phyloP scores from a whole-genome alignment of 441 rosid species.

The Lepidium campestre region DNA sequence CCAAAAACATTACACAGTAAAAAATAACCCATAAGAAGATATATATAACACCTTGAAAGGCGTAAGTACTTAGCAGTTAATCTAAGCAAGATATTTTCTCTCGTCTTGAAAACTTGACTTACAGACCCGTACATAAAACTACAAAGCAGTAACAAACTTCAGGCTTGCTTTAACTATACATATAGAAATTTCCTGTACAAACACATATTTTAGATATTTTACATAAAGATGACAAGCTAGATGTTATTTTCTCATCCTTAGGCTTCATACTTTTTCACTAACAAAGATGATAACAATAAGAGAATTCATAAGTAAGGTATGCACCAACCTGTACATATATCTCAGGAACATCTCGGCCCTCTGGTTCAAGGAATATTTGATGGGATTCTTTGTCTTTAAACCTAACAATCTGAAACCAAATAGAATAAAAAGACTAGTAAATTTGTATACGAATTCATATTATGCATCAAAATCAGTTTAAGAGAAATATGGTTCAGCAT shows the following conservation, averaged over 20 bases:
- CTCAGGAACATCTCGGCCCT: slow-evolving; percentile 97
- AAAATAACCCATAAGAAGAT: neutral
- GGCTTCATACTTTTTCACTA: neutral
- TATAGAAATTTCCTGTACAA: neutral
- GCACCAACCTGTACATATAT: slow-evolving; percentile 85
- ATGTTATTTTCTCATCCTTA: neutral
- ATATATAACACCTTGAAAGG: neutral
- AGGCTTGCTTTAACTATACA: neutral
- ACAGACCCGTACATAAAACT: neutral
- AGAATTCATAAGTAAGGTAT: slow-evolving; percentile 10
- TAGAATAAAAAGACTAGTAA: neutral
- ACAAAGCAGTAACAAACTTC: neutral
- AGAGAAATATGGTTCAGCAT: slow-evolving; percentile 4
- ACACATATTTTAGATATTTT: neutral
- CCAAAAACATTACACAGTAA: neutral
- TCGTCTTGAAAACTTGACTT: neutral
- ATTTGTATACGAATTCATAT: neutral
- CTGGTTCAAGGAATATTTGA: slow-evolving; percentile 99
- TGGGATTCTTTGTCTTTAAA: slow-evolving; percentile 96
- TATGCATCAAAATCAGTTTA: neutral
- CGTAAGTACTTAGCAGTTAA: neutral
- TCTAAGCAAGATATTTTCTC: slow-evolving; percentile 2
- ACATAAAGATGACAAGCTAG: neutral
- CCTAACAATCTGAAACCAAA: slow-evolving; percentile 72
- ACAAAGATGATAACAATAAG: neutral